These are phyloP conservation scores for Eucalyptus regnans DNA, from an alignment of 345 rosid genomes.

Conservation along the genomic window DNA sequence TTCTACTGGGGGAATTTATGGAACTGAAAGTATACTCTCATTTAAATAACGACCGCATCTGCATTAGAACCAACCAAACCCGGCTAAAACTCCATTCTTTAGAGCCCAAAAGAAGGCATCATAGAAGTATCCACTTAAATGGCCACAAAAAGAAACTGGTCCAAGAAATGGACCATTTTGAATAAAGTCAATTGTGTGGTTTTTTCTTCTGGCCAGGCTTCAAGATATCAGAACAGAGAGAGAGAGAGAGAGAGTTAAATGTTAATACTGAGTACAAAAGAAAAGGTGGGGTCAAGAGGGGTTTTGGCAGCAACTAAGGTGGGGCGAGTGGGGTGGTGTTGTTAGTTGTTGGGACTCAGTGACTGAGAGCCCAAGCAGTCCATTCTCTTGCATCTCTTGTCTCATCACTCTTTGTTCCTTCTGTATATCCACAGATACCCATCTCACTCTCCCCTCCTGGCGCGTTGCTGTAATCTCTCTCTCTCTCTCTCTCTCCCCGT, in stretches of 20 bases:
- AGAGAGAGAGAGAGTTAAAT: not conserved
- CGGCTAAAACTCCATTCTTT: not conserved
- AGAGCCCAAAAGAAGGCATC: not conserved
- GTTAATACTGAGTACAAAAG: not conserved
- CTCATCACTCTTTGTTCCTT: conserved; percentile 37
- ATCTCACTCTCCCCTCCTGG: not conserved
- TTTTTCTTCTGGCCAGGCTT: not conserved
- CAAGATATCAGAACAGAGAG: not conserved
- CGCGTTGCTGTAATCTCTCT: not conserved
- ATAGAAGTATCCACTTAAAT: not conserved
- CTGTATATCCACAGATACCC: not conserved
- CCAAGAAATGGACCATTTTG: not conserved
- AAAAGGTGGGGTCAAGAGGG: not conserved
- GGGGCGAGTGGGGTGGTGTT: conserved; percentile 44
- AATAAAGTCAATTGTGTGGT: not conserved
- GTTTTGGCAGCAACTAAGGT: conserved; percentile 46
- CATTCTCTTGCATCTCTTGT: conserved; percentile 26
- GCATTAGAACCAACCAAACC: not conserved
- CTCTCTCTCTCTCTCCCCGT: not conserved
- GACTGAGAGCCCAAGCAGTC: conserved; percentile 23
- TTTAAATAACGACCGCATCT: not conserved
- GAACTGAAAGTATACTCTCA: not conserved
- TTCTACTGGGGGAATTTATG: not conserved
- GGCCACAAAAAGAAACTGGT: not conserved
- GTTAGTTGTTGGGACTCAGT: conserved; percentile 32